phyloP scores from a whole-genome alignment of 805 yeast species.

The Teunomyces tritomae region DNA sequence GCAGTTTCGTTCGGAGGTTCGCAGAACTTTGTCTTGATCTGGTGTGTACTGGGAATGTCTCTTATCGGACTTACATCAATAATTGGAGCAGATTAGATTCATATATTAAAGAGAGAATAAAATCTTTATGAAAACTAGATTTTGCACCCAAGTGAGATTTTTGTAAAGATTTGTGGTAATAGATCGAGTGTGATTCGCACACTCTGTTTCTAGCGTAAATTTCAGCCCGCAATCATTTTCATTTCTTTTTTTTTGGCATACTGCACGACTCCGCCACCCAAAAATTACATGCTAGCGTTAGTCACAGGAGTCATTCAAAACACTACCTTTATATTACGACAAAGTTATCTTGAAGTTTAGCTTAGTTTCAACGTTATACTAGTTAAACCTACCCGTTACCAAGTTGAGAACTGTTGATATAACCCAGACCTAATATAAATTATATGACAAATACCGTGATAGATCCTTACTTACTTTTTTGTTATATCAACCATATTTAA shows the following conservation, averaged over 20 bases:
- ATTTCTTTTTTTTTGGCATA: neutral
- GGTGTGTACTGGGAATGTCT: conserved; percentile 60
- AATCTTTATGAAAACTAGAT: neutral
- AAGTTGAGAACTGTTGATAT: neutral
- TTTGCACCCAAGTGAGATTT: conserved; percentile 2
- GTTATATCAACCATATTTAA: neutral
- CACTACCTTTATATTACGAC: neutral
- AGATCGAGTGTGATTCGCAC: too few relatives aligned
- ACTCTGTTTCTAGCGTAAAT: neutral
- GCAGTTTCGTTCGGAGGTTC: conserved; percentile 78
- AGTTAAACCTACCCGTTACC: neutral
- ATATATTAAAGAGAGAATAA: neutral
- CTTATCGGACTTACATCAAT: conserved; percentile 50
- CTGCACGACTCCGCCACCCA: neutral
- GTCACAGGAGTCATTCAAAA: neutral
- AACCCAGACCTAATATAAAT: neutral
- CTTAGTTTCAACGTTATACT: conserved; percentile 1
- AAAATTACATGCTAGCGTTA: neutral
- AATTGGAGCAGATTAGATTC: conserved; percentile 12
- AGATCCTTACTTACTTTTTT: neutral
- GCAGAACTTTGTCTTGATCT: conserved; percentile 54
- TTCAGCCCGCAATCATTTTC: neutral
- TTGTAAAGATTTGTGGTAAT: too few relatives aligned
- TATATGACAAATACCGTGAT: neutral
- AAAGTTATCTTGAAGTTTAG: neutral